These are phyloP conservation scores for Rhodamnia argentea DNA, from an alignment of 345 rosid species.

Conservation along the genomic window DNA sequence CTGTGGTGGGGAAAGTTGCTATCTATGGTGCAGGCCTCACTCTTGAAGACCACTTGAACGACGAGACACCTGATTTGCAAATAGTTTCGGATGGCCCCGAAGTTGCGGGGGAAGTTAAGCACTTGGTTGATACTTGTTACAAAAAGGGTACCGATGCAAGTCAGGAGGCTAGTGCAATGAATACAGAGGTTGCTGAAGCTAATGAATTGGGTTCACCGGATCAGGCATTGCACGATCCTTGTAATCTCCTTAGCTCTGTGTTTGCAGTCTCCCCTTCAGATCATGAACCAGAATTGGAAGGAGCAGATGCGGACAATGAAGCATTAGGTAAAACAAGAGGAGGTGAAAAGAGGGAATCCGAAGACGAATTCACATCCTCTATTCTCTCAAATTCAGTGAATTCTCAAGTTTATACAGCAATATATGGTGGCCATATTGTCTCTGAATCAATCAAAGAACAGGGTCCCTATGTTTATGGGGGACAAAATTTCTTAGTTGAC, in stretches of 20 bases:
- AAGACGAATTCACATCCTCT: background rate
- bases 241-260: background rate
- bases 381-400: background rate
- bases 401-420: background rate
- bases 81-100: background rate
- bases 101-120: background rate
- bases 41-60: background rate
- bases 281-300: background rate
- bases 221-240: background rate
- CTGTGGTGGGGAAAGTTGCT: background rate
- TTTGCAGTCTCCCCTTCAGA: background rate
- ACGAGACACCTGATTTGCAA: background rate
- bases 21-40: background rate
- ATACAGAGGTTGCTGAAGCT: background rate
- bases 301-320: background rate
- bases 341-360: background rate
- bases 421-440: background rate
- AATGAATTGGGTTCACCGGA: background rate
- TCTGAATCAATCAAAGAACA: background rate
- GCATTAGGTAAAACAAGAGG: background rate
- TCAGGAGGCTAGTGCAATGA: background rate
- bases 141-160: background rate
- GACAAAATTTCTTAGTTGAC: background rate
- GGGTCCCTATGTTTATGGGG: background rate
- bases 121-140: background rate